Evolutionary conservation across 129 eudicot genomes (phyloP), one percentile per base, ranked within the genome.

Genomic region (Tagetes erecta): DNA sequence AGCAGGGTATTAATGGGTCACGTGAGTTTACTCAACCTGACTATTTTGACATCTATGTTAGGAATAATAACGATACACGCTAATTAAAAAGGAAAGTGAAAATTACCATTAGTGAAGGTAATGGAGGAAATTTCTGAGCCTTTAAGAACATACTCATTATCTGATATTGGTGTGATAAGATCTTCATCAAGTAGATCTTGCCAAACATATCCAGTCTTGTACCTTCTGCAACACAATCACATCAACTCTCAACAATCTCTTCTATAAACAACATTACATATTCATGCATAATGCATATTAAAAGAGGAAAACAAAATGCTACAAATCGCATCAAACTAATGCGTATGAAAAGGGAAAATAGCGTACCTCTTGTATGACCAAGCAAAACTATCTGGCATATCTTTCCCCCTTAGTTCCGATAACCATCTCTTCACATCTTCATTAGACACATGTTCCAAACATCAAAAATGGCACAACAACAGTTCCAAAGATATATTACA

Each of bases 341-440:
- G 27, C 27, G 27, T 20, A 20, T 20, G 1, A 4, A 20, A 9
- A 4, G 2, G 27, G 9, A 10, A 42, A 74, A 51, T 27, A 55
- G n/a, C n/a, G n/a, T n/a, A 91, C 97, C 97, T 91, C 85, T 91
- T 91, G 73, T 88, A 91, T 63, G 97, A 86, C 97, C 97, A 91
- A 31, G 97, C 82, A 52, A 80, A 88, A 36, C 87, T 72, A 59
- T 91, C 95, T 0, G 97, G 96, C 90, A 90, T 87, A 66, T 85
- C 91, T 71, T 82, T 87, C 35, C 96, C 96, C 68, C 96, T 83
- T 68, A 90, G 68, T 52, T 87, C 96, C 13, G 87, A 82, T 38
- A 90, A 64, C 96, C 96, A 90, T 87, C 96, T 81, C 79, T 84
- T 84, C 60, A 84, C 81, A 75, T 84, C 86, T 84, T 76, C 67